Conservation (phyloP, 78 protist genomes). For the Dictyostelium discoideum region DNA sequence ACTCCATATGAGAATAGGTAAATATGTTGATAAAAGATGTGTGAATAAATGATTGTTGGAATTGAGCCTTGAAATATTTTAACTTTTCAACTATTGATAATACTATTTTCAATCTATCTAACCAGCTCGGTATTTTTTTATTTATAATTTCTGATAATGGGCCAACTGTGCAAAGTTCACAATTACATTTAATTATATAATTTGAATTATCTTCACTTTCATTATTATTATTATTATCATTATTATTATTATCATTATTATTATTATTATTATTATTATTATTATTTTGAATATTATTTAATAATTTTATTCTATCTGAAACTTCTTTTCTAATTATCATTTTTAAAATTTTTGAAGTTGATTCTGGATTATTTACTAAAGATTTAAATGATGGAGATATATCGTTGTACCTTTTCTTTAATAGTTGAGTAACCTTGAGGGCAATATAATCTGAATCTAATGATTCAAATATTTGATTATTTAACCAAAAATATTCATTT, state of each 20-base stretch:
- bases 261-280: not conserved
- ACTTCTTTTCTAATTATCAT: not conserved
- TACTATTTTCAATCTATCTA: not conserved
- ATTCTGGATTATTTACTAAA: not conserved
- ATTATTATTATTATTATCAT: not conserved
- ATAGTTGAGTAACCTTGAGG: not conserved
- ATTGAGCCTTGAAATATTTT: not conserved
- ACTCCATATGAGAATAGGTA: not conserved
- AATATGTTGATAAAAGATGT: not conserved
- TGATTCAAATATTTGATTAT: not conserved
- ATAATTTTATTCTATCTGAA: not conserved
- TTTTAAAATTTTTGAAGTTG: not conserved
- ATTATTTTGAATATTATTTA: no score
- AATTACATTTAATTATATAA: not conserved
- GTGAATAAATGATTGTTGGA: not conserved
- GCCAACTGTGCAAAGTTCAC: not conserved
- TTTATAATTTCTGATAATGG: not conserved
- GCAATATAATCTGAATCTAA: not conserved
- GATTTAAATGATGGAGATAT: not conserved
- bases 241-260: not conserved
- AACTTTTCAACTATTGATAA: not conserved
- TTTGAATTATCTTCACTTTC: not conserved
- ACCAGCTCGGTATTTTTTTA: conserved; percentile 6
- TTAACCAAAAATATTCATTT: not conserved
- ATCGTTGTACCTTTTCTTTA: not conserved